These are phyloP conservation scores for Cocos nucifera DNA, from an alignment of 176 grass and related monocot genomes.

Conservation along the genomic window DNA sequence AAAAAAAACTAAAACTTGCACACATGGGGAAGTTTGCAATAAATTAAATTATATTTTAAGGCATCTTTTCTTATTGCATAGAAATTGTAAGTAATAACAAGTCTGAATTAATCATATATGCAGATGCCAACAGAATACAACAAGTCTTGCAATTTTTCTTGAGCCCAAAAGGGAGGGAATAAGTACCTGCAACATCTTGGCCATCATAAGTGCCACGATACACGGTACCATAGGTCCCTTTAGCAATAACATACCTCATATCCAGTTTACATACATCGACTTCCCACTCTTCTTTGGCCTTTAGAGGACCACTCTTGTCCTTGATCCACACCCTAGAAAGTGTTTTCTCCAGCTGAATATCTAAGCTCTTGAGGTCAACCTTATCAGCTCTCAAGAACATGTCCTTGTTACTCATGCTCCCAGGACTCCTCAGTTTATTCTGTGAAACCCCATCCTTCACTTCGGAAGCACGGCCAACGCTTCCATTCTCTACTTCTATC, in stretches of 20 bases:
- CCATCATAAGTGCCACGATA: constrained; percentile 73
- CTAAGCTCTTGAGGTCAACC: constrained; percentile 59
- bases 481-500: neutral
- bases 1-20: too few species aligned
- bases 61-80: too few species aligned
- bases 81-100: neutral
- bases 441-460: constrained; percentile 3
- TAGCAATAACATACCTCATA: constrained; percentile 55
- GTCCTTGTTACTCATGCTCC: constrained; percentile 29
- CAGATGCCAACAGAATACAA: too few species aligned
- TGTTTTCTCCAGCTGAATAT: constrained; percentile 72
- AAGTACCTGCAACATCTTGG: constrained; percentile 64
- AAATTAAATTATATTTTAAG: too few species aligned
- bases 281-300: constrained; percentile 60
- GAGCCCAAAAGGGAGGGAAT: neutral
- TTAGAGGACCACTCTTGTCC: constrained; percentile 27
- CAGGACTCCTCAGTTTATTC: neutral
- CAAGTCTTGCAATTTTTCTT: neutral
- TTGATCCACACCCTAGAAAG: constrained; percentile 65
- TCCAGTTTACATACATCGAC: constrained; percentile 66
- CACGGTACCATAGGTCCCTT: constrained; percentile 78
- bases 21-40: too few species aligned
- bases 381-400: constrained; percentile 58
- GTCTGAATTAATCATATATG: too few species aligned
- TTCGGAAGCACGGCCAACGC: neutral